phyloP scores from a whole-genome alignment of 352 stramenopile genomes.

The Aphanomyces euteiches region DNA sequence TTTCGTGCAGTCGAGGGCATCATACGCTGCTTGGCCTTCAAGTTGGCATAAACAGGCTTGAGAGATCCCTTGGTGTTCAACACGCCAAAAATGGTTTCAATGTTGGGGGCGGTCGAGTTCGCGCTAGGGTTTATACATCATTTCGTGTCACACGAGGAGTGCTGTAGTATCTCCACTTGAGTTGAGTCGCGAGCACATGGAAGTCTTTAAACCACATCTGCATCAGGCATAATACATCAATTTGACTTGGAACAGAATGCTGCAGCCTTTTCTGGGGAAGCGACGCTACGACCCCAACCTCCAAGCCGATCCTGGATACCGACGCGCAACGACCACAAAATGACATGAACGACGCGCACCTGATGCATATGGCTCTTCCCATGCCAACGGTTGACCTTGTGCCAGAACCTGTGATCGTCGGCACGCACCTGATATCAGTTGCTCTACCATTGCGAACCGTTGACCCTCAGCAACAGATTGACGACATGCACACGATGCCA shows the following conservation, averaged over 20 bases:
- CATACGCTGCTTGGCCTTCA: slow-evolving; percentile 33
- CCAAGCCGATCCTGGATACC: too few relatives aligned
- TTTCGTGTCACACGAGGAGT: slow-evolving; percentile 48
- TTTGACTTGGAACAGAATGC: slow-evolving; percentile 7
- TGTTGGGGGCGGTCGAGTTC: slow-evolving; percentile 37
- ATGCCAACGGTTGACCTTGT: too few relatives aligned
- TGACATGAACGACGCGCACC: too few relatives aligned
- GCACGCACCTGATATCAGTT: too few relatives aligned
- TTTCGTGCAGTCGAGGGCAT: neutral
- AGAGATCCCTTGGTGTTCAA: slow-evolving; percentile 47
- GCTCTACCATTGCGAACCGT: too few relatives aligned
- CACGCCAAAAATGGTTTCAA: slow-evolving; percentile 65
- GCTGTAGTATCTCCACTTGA: slow-evolving; percentile 57
- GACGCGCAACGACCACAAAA: too few relatives aligned
- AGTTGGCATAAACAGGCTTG: slow-evolving; percentile 43
- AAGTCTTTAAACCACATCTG: slow-evolving; percentile 58
- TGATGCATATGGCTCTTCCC: too few relatives aligned
- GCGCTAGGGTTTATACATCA: slow-evolving; percentile 43
- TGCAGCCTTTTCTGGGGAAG: slow-evolving; percentile 39
- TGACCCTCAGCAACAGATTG: too few relatives aligned
- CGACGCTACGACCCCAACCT: slow-evolving; percentile 29
- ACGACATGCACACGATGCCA: too few relatives aligned
- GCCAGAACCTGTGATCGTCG: too few relatives aligned
- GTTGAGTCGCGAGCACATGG: slow-evolving; percentile 44
- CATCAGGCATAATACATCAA: slow-evolving; percentile 3